A percentile compares a stretch with the other conserved stretches of the same genome.
Evolutionary conservation across 768 basidiomycete genomes (phyloP).

Genomic region (Podaxis mareebaensis): DNA sequence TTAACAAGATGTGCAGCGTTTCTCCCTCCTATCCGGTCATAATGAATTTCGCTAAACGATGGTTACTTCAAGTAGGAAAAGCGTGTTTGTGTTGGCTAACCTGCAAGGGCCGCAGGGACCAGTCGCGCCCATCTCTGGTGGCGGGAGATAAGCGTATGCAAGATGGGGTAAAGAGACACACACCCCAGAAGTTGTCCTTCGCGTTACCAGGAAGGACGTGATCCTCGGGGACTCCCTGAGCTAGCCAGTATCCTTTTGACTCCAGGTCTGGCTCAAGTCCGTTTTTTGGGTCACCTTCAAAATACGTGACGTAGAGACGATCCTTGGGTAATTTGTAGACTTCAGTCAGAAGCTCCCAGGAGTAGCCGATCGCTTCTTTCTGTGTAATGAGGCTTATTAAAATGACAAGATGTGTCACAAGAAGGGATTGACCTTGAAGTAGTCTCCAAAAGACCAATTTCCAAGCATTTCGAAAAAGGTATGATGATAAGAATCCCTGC

Average conservation of each 20-base stretch:
- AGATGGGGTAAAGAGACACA: slow-evolving; percentile 22
- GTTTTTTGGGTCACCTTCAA: slow-evolving; percentile 88
- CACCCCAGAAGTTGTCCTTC: slow-evolving; percentile 99
- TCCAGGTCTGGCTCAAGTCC: slow-evolving; percentile 88
- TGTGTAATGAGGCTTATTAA: slow-evolving; percentile 31
- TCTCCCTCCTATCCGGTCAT: slow-evolving; percentile 95
- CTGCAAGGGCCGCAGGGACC: slow-evolving; percentile 98
- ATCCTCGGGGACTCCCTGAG: slow-evolving; percentile 85
- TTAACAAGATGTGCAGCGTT: slow-evolving; percentile 94
- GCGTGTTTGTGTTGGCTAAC: slow-evolving; percentile 34
- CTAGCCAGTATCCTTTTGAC: slow-evolving; percentile 83
- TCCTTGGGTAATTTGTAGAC: slow-evolving; percentile 89
- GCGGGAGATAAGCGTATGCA: slow-evolving; percentile 13
- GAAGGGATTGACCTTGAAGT: slow-evolving; percentile 82
- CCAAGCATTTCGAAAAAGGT: slow-evolving; percentile 99
- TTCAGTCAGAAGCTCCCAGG: slow-evolving; percentile 92
- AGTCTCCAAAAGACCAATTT: slow-evolving; percentile 99
- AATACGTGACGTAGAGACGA: slow-evolving; percentile 95
- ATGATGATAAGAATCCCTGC: slow-evolving; percentile 97
- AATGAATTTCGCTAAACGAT: slow-evolving; percentile 83
- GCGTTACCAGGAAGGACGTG: slow-evolving; percentile 93
- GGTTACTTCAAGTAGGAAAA: slow-evolving; percentile 4
- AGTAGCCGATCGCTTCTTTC: slow-evolving; percentile 92
- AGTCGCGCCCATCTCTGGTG: slow-evolving; percentile 93
- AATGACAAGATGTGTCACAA: slow-evolving; percentile 4